These are phyloP conservation scores for Capsicum chinense DNA, from an alignment of 257 asterid genomes.

Conservation along the genomic window DNA sequence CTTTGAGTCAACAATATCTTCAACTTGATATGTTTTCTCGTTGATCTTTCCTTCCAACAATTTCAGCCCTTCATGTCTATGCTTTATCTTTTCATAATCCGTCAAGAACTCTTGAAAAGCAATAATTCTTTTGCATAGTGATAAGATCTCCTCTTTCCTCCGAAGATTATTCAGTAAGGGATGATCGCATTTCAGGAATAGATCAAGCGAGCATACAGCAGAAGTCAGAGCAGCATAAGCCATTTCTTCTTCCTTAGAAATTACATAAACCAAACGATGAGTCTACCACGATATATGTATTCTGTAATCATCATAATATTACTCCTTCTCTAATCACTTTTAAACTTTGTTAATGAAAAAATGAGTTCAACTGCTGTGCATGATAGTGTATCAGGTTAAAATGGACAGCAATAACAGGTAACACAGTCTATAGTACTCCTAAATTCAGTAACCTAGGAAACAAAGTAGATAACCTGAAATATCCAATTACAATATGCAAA, in stretches of 20 bases:
- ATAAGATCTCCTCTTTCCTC: conserved; percentile 26
- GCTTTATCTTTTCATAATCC: conserved; percentile 29
- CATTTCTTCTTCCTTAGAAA: conserved; percentile 29
- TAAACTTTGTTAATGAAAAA: no score
- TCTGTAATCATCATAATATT: neutral
- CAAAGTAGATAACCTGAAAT: neutral
- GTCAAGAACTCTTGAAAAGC: conserved; percentile 35
- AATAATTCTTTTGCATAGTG: conserved; percentile 28
- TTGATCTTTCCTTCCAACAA: conserved; percentile 34
- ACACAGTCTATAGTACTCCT: neutral
- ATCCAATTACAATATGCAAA: neutral
- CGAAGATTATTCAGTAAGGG: conserved; percentile 25
- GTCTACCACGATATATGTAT: neutral
- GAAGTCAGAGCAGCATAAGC: conserved; percentile 43
- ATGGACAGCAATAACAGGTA: neutral
- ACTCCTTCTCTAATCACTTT: no score
- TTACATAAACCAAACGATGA: conserved; percentile 20
- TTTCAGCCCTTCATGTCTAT: conserved; percentile 24
- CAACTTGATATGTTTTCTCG: conserved; percentile 32
- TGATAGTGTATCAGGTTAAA: no score
- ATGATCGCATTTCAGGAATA: neutral
- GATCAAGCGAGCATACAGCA: conserved; percentile 33
- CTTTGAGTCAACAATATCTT: conserved; percentile 33
- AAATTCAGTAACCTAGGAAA: neutral
- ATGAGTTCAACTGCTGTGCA: no score